Percentiles rank a stretch among this genome's conserved stretches.
Evolutionary conservation across 225 moss, liverwort and hornwort species (phyloP).

Genomic region (Thuidium tamariscinum): DNA sequence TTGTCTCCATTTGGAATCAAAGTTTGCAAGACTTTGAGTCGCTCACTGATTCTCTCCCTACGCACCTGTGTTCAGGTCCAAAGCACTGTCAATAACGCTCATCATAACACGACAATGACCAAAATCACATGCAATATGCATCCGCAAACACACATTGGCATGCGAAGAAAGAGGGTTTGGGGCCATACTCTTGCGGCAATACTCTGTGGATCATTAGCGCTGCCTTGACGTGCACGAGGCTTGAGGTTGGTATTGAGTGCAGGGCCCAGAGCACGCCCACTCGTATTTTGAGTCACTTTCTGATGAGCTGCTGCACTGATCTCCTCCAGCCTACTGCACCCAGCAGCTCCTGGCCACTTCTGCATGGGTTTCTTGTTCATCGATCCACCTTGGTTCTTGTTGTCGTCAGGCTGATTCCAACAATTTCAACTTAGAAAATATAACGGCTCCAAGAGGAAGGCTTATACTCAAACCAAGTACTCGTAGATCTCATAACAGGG

Average conservation of each 20-base stretch:
- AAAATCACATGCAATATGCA: background rate
- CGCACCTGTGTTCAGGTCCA: conserved; percentile 42
- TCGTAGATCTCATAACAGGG: background rate
- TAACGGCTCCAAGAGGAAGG: background rate
- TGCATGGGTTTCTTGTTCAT: conserved; percentile 28
- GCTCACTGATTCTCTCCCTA: conserved; percentile 78
- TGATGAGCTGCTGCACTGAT: conserved; percentile 35
- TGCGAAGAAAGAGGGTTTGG: background rate
- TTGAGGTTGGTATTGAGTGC: conserved; percentile 92
- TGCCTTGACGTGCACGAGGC: conserved; percentile 98
- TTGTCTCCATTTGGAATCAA: conserved; percentile 84
- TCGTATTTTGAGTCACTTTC: conserved; percentile 28
- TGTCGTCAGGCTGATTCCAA: conserved; percentile 23
- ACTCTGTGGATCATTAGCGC: conserved; percentile 96
- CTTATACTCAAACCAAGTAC: background rate
- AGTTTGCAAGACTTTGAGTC: conserved; percentile 74
- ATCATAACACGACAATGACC: background rate
- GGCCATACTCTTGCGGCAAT: conserved; percentile 76
- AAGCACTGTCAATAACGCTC: background rate
- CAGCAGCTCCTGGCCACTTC: conserved; percentile 1
- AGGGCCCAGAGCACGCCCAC: conserved; percentile 78
- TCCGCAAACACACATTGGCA: background rate
- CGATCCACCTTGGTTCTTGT: conserved; percentile 10
- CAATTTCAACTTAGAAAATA: background rate
- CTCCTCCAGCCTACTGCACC: conserved; percentile 44